phyloP scores from a whole-genome alignment of 1,284 basidiomycete genomes.

The Stereum hirsutum region DNA sequence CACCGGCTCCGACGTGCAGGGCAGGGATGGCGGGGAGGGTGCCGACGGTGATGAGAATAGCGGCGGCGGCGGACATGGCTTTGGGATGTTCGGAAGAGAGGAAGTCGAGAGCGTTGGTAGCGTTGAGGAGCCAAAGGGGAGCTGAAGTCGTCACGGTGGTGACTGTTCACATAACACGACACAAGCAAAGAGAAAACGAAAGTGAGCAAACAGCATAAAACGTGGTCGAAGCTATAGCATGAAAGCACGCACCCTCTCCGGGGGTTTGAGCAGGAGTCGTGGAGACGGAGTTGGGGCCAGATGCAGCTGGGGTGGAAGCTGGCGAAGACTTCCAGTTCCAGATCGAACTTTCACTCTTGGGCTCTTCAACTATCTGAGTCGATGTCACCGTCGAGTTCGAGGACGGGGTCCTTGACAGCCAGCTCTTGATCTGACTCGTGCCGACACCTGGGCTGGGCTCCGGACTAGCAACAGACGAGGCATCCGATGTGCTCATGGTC shows the following conservation, averaged over 20 bases:
- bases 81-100: conserved; percentile 66
- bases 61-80: conserved; percentile 63
- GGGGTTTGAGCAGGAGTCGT: conserved; percentile 17
- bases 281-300: conserved; percentile 12
- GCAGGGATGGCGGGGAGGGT: conserved; percentile 62
- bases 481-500: too few relatives aligned
- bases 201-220: too few relatives aligned
- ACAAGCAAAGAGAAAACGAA: neutral
- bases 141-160: conserved; percentile 50
- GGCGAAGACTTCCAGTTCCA: conserved; percentile 5
- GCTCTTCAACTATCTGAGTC: too few relatives aligned
- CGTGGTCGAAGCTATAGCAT: too few relatives aligned
- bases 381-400: conserved; percentile 4
- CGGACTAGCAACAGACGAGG: too few relatives aligned
- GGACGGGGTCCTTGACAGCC: conserved; percentile 10
- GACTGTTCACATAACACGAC: conserved; percentile 15
- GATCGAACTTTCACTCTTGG: conserved; percentile 2
- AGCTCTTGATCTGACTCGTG: conserved; percentile 5
- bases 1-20: conserved; percentile 55
- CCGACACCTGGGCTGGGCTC: too few relatives aligned
- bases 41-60: conserved; percentile 68
- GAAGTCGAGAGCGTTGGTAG: conserved; percentile 63
- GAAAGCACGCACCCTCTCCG: conserved; percentile 19
- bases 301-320: too few relatives aligned
- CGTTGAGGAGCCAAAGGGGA: conserved; percentile 66